Evolutionary conservation across 768 basidiomycete species (phyloP).

Genomic region (Macrolepiota albuminosa): DNA sequence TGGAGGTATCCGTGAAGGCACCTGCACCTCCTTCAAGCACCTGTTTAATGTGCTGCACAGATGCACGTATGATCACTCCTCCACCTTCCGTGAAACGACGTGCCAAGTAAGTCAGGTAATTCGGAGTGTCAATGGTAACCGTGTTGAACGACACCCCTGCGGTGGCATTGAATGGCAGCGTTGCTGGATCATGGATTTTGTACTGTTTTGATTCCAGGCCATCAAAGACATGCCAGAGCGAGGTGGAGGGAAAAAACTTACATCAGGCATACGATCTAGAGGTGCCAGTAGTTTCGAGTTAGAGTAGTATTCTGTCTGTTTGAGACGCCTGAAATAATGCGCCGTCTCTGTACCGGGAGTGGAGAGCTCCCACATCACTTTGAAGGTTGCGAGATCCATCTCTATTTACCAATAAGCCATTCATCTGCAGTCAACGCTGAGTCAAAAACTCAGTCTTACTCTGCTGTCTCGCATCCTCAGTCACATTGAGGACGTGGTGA

Average conservation of each 20-base stretch:
- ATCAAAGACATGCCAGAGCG: not conserved
- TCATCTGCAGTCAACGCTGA: not conserved
- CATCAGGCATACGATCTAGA: slow-evolving; percentile 51
- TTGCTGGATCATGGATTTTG: slow-evolving; percentile 25
- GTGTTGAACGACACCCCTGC: slow-evolving; percentile 59
- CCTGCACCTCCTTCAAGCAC: slow-evolving; percentile 56
- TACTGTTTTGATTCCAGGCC: slow-evolving; percentile 26
- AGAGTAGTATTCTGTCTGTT: slow-evolving; percentile 57
- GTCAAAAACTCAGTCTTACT: slow-evolving; percentile 29
- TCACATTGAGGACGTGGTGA: slow-evolving; percentile 64
- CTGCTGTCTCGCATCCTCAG: slow-evolving; percentile 47
- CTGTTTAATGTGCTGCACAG: slow-evolving; percentile 66
- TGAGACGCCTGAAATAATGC: slow-evolving; percentile 58
- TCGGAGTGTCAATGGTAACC: slow-evolving; percentile 63
- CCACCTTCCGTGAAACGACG: slow-evolving; percentile 58
- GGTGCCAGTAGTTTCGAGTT: slow-evolving; percentile 33
- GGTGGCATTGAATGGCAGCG: slow-evolving; percentile 27
- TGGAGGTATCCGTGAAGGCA: slow-evolving; percentile 22
- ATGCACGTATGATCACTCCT: slow-evolving; percentile 54
- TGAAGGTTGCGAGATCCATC: slow-evolving; percentile 69
- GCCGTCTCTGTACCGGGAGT: slow-evolving; percentile 50
- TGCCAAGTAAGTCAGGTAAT: slow-evolving; percentile 69
- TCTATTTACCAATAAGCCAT: slow-evolving; percentile 30
- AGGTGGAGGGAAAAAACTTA: slow-evolving; percentile 20
- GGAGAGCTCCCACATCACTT: slow-evolving; percentile 72